Percentiles rank a stretch among this genome's conserved stretches.
Evolutionary conservation across 495 filamentous ascomycete genomes (phyloP).

Genomic region (Ramalina intermedia): DNA sequence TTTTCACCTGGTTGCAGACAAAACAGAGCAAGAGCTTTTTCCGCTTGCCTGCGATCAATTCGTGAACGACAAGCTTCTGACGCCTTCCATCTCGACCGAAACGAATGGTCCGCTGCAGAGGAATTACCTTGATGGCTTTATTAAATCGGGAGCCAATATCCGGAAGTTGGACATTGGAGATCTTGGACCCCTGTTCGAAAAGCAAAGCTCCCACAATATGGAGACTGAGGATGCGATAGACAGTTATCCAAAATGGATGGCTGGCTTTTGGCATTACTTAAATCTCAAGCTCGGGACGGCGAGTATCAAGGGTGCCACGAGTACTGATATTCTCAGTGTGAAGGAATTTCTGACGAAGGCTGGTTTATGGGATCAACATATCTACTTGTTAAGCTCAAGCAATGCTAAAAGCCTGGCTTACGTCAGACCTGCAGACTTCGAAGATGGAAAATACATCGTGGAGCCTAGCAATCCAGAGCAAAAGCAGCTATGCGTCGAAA

Average conservation of each 20-base stretch:
- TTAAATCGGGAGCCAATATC: slow-evolving; percentile 11
- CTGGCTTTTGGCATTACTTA: slow-evolving; percentile 15
- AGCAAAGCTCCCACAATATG: background rate
- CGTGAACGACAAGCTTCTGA: slow-evolving; percentile 1
- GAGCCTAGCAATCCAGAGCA: background rate
- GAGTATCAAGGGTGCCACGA: background rate
- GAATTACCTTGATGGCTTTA: background rate
- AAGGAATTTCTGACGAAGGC: background rate
- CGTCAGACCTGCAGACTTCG: slow-evolving; percentile 7
- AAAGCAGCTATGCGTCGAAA: background rate
- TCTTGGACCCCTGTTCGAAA: background rate
- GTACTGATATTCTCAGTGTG: background rate
- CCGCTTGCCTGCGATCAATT: slow-evolving; percentile 9
- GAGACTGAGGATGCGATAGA: background rate
- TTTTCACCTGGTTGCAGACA: slow-evolving; percentile 8
- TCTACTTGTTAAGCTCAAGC: slow-evolving; percentile 12
- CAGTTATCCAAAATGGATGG: slow-evolving; percentile 10
- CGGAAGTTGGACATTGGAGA: slow-evolving; percentile 7
- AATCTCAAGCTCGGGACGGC: background rate
- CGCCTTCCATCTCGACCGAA: background rate
- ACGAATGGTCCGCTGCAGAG: background rate
- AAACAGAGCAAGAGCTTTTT: slow-evolving; percentile 16
- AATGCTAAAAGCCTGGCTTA: slow-evolving; percentile 2
- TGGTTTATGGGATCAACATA: background rate
- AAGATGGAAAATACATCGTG: slow-evolving; percentile 2